Conservation (phyloP, 164 flowering plant species). For the Stephania cephalantha region DNA sequence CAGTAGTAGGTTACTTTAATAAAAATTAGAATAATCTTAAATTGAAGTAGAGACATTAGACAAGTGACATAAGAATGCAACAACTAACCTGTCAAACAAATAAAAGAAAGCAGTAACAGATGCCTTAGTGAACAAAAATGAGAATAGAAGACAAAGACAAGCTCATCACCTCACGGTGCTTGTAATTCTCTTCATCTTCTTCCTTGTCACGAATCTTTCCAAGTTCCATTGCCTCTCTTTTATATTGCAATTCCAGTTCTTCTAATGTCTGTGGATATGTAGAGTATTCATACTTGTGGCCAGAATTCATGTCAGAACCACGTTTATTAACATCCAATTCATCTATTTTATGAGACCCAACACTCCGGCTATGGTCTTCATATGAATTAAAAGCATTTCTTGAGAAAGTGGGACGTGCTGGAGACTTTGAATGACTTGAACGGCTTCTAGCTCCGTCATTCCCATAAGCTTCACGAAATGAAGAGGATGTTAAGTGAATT, state of each 20-base stretch:
- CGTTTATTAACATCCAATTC: constrained; percentile 64
- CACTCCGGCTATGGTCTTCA: constrained; percentile 48
- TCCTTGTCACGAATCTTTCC: constrained; percentile 75
- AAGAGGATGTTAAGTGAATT: constrained; percentile 58
- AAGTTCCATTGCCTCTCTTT: constrained; percentile 79
- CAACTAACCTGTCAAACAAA: background rate
- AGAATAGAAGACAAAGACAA: background rate
- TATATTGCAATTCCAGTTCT: constrained; percentile 80
- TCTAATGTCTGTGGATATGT: constrained; percentile 58
- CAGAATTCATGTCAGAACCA: constrained; percentile 40
- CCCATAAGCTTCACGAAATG: constrained; percentile 94
- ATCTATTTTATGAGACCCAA: constrained; percentile 43
- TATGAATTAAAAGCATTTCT: constrained; percentile 46
- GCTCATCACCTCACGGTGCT: constrained; percentile 77
- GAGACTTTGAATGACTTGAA: constrained; percentile 77
- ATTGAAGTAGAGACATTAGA: background rate
- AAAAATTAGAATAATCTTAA: background rate
- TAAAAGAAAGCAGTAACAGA: background rate
- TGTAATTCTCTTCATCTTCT: constrained; percentile 94
- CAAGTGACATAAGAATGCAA: background rate
- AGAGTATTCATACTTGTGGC: constrained; percentile 45
- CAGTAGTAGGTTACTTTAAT: background rate
- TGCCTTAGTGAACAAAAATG: background rate
- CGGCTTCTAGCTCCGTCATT: constrained; percentile 72
- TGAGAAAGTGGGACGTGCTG: constrained; percentile 40